Evolutionary conservation across 228 moss, liverwort and hornwort species (phyloP).

Genomic region (Sphagnum magellanicum): DNA sequence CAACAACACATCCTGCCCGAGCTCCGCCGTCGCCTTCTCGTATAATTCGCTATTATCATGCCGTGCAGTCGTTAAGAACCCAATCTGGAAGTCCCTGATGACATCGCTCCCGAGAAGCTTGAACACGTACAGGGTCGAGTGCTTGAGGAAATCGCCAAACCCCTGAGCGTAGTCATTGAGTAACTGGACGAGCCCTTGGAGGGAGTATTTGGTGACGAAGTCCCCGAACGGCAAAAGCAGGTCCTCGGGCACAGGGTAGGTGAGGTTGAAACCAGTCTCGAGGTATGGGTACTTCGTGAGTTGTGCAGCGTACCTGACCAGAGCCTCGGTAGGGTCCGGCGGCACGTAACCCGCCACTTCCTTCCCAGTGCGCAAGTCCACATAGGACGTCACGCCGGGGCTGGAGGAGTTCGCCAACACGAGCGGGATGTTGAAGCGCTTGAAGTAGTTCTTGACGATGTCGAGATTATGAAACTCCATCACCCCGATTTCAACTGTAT

Average conservation of each 20-base stretch:
- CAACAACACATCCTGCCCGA: conserved; percentile 1
- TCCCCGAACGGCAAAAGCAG: conserved; percentile 10
- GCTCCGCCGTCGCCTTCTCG: conserved; percentile 5
- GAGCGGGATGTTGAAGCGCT: conserved; percentile 2
- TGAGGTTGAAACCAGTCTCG: neutral
- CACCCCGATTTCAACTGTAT: conserved; percentile 1
- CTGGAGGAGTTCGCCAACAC: fast-evolving
- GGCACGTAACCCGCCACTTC: neutral
- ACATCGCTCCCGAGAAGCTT: neutral
- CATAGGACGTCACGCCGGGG: neutral
- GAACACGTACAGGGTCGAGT: neutral
- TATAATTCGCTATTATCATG: conserved; percentile 6
- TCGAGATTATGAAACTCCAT: neutral
- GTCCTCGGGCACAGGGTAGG: conserved; percentile 3
- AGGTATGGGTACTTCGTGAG: conserved; percentile 9
- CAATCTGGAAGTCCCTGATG: neutral
- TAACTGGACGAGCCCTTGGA: neutral
- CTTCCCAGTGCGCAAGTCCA: conserved; percentile 6
- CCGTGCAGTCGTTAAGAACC: neutral
- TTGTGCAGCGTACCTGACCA: conserved; percentile 4
- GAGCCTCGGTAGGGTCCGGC: neutral
- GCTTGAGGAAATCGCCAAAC: neutral
- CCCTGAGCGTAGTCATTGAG: no score
- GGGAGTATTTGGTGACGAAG: conserved; percentile 8
- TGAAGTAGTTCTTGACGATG: conserved; percentile 7